phyloP scores from a whole-genome alignment of 805 yeast species.

The Candida ipomoeae region DNA sequence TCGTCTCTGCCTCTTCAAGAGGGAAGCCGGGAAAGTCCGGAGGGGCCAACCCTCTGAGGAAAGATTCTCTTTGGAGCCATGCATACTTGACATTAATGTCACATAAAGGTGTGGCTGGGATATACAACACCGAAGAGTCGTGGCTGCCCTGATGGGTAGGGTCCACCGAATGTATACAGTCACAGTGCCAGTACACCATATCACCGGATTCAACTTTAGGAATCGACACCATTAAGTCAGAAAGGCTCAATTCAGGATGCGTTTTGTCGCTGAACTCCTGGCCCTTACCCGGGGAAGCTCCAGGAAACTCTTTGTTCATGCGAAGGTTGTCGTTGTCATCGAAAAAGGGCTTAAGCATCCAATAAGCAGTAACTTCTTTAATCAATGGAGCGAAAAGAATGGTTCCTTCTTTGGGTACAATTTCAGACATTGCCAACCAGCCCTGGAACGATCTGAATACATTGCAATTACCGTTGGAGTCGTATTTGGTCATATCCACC shows the following conservation, averaged over 20 bases:
- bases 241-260: slow-evolving; percentile 35
- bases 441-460: slow-evolving; percentile 43
- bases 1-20: slow-evolving; percentile 17
- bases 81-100: slow-evolving; percentile 18
- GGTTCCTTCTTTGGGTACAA: slow-evolving; percentile 38
- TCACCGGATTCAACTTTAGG: slow-evolving; percentile 43
- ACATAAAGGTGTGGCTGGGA: slow-evolving; percentile 33
- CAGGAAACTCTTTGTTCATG: slow-evolving; percentile 34
- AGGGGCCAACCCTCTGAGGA: slow-evolving; percentile 18
- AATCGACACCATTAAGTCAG: slow-evolving; percentile 27
- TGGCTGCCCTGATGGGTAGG: slow-evolving; percentile 26
- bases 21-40: slow-evolving; percentile 29
- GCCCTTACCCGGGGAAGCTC: slow-evolving; percentile 34
- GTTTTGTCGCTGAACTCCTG: slow-evolving; percentile 24
- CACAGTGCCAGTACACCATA: slow-evolving; percentile 43
- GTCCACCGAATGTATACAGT: slow-evolving; percentile 40
- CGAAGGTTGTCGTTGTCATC: slow-evolving; percentile 28
- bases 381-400: slow-evolving; percentile 34
- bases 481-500: slow-evolving; percentile 32
- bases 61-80: slow-evolving; percentile 19
- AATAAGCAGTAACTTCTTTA: slow-evolving; percentile 35
- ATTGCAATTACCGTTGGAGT: slow-evolving; percentile 23
- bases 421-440: slow-evolving; percentile 38
- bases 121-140: slow-evolving; percentile 38
- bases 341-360: slow-evolving; percentile 39